Evolutionary conservation across 2,329 filamentous ascomycete genomes (phyloP).

Genomic region (Fusarium camptoceras): DNA sequence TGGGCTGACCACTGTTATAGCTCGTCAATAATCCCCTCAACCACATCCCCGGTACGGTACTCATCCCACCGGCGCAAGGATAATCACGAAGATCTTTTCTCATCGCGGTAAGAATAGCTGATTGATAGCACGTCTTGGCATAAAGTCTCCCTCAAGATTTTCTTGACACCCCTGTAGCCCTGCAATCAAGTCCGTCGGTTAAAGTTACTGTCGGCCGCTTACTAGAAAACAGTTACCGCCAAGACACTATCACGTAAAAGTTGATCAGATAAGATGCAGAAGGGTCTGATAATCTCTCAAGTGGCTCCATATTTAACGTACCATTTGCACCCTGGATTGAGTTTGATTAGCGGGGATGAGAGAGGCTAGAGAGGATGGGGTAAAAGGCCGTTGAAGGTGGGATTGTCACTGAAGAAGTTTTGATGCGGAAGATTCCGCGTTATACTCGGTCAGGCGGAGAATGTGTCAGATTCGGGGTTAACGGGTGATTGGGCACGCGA

Average conservation of each 20-base stretch:
- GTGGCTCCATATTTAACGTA: neutral
- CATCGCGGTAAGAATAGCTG: constrained; percentile 9
- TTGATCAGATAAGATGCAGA: too few species aligned
- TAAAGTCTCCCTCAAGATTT: neutral
- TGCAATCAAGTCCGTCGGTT: constrained; percentile 7
- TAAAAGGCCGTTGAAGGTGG: neutral
- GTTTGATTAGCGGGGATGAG: neutral
- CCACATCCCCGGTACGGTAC: neutral
- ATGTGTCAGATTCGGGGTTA: neutral
- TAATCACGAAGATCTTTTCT: constrained; percentile 29
- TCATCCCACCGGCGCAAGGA: constrained; percentile 6
- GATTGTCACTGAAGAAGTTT: neutral
- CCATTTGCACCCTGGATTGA: neutral
- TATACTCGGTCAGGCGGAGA: neutral
- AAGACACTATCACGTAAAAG: constrained; percentile 20
- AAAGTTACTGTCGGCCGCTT: neutral
- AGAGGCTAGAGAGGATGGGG: neutral
- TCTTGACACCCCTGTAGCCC: neutral
- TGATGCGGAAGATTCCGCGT: neutral
- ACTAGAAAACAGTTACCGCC: neutral
- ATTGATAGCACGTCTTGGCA: constrained; percentile 37
- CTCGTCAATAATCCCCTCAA: neutral
- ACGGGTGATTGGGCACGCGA: neutral
- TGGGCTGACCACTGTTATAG: neutral
- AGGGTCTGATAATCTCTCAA: neutral